Evolutionary conservation across 2,329 filamentous ascomycete genomes (phyloP).

Genomic region (Aspergillus ibericus): DNA sequence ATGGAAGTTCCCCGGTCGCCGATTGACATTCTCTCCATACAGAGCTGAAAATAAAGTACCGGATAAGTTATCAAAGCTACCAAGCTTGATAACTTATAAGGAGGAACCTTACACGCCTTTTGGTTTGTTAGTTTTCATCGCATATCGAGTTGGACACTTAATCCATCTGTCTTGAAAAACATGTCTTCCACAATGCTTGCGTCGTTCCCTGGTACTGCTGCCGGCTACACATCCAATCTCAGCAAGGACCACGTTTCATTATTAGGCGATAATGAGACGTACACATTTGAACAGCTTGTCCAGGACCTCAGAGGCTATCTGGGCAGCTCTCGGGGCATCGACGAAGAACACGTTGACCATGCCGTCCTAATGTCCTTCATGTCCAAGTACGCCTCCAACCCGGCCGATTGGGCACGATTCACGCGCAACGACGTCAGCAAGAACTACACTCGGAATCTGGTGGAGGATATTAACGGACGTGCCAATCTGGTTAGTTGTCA

Average conservation of each 20-base stretch:
- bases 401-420: slow-evolving; percentile 30
- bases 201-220: background rate
- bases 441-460: slow-evolving; percentile 35
- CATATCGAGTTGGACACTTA: background rate
- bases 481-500: slow-evolving; percentile 29
- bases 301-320: slow-evolving; percentile 31
- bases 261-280: background rate
- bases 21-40: background rate
- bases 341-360: slow-evolving; percentile 25
- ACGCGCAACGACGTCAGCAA: slow-evolving; percentile 33
- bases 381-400: slow-evolving; percentile 29
- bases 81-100: background rate
- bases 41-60: background rate
- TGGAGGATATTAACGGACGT: slow-evolving; percentile 35
- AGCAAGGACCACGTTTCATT: background rate
- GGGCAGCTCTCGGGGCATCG: slow-evolving; percentile 28
- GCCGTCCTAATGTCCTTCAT: slow-evolving; percentile 28
- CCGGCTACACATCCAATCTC: background rate
- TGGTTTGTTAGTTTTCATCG: background rate
- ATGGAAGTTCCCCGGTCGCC: background rate
- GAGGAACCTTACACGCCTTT: background rate
- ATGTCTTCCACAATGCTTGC: slow-evolving; percentile 5
- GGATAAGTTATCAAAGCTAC: background rate
- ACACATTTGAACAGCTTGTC: slow-evolving; percentile 19
- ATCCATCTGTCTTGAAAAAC: background rate